Evolutionary conservation across 2,329 filamentous ascomycete genomes (phyloP).

Genomic region (Colletotrichum kahawae): DNA sequence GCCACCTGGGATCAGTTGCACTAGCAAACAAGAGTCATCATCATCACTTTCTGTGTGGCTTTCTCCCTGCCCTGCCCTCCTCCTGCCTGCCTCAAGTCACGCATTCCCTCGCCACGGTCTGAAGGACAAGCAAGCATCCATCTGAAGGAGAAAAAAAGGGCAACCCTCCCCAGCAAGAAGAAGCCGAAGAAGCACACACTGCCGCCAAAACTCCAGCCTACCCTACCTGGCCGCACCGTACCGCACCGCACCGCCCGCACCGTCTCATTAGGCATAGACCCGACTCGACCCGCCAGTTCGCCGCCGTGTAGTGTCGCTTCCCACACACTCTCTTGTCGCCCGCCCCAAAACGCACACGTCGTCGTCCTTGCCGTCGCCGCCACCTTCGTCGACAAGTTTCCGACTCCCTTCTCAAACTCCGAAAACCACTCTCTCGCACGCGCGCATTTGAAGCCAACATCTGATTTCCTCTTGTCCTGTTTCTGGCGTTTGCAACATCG

Average conservation of each 20-base stretch:
- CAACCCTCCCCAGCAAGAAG: background rate
- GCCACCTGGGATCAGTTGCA: constrained; percentile 3
- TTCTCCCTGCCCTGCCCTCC: background rate
- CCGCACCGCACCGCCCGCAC: background rate
- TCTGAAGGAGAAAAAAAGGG: background rate
- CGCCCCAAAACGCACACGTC: constrained; percentile 15
- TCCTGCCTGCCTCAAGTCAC: background rate
- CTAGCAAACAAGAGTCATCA: constrained; percentile 13
- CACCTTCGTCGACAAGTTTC: background rate
- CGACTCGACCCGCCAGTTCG: constrained; percentile 19
- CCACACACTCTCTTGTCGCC: background rate
- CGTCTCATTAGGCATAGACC: constrained; percentile 5
- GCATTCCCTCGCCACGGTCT: background rate
- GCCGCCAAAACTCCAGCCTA: background rate
- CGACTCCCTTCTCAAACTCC: background rate
- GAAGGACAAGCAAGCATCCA: background rate
- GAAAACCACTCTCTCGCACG: background rate
- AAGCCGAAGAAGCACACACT: background rate
- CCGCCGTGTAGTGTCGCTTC: constrained; percentile 11
- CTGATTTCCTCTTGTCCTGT: background rate
- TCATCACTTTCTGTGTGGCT: constrained; percentile 18
- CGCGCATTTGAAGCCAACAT: background rate
- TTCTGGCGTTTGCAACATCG: background rate
- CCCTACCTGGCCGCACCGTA: background rate
- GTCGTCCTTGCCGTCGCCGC: background rate